phyloP scores from a whole-genome alignment of 2,329 filamentous ascomycete genomes.

The Coniochaeta sp. region DNA sequence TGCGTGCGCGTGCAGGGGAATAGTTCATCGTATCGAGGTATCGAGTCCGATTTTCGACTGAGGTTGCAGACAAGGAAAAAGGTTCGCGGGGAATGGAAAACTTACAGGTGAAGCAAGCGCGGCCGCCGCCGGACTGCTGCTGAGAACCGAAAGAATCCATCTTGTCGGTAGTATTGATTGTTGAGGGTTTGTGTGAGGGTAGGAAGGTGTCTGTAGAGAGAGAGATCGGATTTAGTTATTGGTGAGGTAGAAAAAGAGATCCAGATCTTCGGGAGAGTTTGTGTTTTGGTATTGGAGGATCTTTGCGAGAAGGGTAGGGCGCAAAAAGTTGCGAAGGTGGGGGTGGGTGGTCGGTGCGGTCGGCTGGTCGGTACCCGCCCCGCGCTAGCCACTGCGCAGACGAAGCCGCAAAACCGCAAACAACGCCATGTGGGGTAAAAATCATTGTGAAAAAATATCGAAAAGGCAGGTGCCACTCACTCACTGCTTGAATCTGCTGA shows the following conservation, averaged over 20 bases:
- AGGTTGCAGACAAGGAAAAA: background rate
- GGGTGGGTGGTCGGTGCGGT: too few relatives aligned
- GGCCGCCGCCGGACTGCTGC: constrained; percentile 20
- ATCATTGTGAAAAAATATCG: too few relatives aligned
- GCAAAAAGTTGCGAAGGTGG: constrained; percentile 12
- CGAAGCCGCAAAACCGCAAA: too few relatives aligned
- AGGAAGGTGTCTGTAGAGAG: constrained; percentile 7
- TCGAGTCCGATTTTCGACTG: background rate
- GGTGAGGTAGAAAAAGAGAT: constrained; percentile 7
- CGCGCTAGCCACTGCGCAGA: too few relatives aligned
- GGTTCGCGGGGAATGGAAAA: constrained; percentile 14
- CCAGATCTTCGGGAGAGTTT: constrained; percentile 8
- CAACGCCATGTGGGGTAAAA: constrained; percentile 12
- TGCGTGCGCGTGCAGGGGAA: background rate
- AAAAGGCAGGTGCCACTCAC: background rate
- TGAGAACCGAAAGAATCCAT: constrained; percentile 24
- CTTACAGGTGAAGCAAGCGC: constrained; percentile 46
- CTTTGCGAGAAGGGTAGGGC: constrained; percentile 11
- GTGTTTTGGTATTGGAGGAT: constrained; percentile 15
- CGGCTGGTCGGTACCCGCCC: too few relatives aligned
- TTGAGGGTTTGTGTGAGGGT: constrained; percentile 3
- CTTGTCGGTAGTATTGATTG: constrained; percentile 12
- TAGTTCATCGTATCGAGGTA: background rate
- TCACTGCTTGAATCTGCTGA: too few relatives aligned
- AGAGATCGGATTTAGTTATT: constrained; percentile 4